Conservation (phyloP, 768 basidiomycete genomes). For the Agaricus sinodeliciosus region DNA sequence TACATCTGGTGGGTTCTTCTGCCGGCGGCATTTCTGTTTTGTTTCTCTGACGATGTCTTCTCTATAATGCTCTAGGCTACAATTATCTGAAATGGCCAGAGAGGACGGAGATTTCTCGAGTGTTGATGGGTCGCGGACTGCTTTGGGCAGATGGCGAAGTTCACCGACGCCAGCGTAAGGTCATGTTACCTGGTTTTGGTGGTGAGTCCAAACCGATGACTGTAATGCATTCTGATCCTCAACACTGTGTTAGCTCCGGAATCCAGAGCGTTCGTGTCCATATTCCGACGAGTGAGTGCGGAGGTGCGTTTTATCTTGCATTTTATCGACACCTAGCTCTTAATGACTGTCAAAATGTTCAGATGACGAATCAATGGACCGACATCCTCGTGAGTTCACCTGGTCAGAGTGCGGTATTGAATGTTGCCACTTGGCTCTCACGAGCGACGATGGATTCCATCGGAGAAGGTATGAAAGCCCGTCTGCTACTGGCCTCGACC, state of each 20-base stretch:
- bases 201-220: constrained; percentile 19
- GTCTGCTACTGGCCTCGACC: not conserved
- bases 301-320: constrained; percentile 26
- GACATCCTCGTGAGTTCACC: constrained; percentile 39
- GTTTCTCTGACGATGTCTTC: constrained; percentile 3
- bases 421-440: constrained; percentile 45
- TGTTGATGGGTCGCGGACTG: constrained; percentile 46
- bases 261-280: constrained; percentile 40
- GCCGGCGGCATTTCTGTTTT: not conserved
- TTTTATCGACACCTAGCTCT: not conserved
- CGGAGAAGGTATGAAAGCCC: constrained; percentile 33
- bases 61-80: constrained; percentile 31
- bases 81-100: constrained; percentile 46
- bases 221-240: not conserved
- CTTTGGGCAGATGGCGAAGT: constrained; percentile 52
- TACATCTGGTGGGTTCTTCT: constrained; percentile 29
- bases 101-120: constrained; percentile 40
- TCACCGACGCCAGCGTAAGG: constrained; percentile 47
- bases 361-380: constrained; percentile 47
- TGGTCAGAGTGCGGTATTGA: constrained; percentile 34
- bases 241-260: constrained; percentile 27
- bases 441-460: constrained; percentile 44
- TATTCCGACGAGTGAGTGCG: constrained; percentile 38
- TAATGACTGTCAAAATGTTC: not conserved
- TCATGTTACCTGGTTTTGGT: constrained; percentile 52